Base-by-base conservation (phyloP, 306 rosid genomes). In the Lupinus albus region DNA sequence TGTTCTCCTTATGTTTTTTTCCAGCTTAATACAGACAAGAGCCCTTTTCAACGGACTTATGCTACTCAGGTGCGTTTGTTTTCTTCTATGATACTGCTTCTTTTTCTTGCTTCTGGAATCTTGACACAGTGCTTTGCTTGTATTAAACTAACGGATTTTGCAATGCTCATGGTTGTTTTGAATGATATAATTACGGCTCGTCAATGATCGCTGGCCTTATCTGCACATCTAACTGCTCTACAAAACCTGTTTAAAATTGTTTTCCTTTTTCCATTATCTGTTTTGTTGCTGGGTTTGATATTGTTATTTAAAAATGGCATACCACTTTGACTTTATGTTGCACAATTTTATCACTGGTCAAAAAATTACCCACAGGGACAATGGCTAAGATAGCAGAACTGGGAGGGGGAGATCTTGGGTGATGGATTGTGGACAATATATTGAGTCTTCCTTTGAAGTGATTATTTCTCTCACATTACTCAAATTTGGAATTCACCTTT, bases 31-130 rank as follows among this genome's bases (percentile, higher is more conserved):
- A 36, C 87, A 6, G 99, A 94, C 45, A 94, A 94, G 82, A 94
- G 99, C 85, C 99, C 99, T 4, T 94, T 90, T 82, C 99, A 90
- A 75, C 88, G 99, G 68, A 90, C 97, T 68, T 94, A 94, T 81
- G 99, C 99, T 28, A 61, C 88, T 79, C 99, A 94, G 97, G 99
- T 94, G 61, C 51, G 76, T 39, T 61, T 74, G 7, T 71, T 64
- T 72, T 17, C 61, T 77, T 64, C 53, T 33, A 13, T 46, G 48
- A 55, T 11, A 53, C 38, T n/a, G 6, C 20, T 59, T 52, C 45
- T 48, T 32, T 18, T 35, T 4, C 25, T 67, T 76, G 51, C 44
- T 39, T 76, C 61, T 76, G 68, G 53, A 44, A 65, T 62, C 61
- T 45, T 41, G 41, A 51, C 17, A 35, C 15, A 11, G 14, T 32